Conservation (phyloP, 805 yeast species). For the Candida chilensis region DNA sequence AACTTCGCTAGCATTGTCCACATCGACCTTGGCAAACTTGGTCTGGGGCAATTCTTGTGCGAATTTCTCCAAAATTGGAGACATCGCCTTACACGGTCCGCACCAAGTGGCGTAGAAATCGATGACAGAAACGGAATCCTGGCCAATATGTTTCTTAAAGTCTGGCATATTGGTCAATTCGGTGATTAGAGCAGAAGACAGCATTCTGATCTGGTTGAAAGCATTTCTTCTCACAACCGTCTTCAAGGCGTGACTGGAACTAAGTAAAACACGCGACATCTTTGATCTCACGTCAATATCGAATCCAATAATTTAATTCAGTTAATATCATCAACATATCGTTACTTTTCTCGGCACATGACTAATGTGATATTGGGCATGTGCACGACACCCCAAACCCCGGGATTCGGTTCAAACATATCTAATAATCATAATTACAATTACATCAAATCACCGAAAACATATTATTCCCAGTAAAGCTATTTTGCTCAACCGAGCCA, state of each 20-base stretch:
- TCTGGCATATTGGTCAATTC: constrained; percentile 10
- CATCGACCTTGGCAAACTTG: constrained; percentile 62
- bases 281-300: no score
- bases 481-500: no score
- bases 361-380: no score
- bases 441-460: no score
- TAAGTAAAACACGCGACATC: not conserved
- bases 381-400: no score
- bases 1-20: constrained; percentile 51
- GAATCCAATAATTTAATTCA: no score
- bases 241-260: not conserved
- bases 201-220: not conserved
- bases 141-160: constrained; percentile 20
- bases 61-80: constrained; percentile 41
- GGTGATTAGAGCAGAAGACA: not conserved
- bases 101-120: constrained; percentile 74
- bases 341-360: not conserved
- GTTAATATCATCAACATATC: not conserved
- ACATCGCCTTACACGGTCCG: constrained; percentile 70
- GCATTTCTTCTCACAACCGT: not conserved
- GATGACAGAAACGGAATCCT: constrained; percentile 37
- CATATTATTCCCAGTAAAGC: no score
- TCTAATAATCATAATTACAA: no score
- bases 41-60: constrained; percentile 34
- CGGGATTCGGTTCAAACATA: no score